Evolutionary conservation across 129 eudicot species (phyloP).

Genomic region (sunflower (Helianthus annuus)): DNA sequence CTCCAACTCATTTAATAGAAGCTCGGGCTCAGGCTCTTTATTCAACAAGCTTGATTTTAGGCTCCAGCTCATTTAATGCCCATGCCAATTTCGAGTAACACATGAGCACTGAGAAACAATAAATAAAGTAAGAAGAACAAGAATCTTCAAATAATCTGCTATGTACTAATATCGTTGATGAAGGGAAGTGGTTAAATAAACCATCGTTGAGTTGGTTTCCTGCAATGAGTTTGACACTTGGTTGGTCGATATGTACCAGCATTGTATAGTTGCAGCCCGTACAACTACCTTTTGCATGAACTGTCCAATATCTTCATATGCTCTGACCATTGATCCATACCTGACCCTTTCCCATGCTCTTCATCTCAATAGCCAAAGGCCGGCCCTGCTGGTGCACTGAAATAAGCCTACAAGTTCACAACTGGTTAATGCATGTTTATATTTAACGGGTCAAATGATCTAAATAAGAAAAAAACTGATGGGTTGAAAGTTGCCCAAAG

Average conservation of each 20-base stretch:
- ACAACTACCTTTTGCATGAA: conserved; percentile 63
- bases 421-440: background rate
- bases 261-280: conserved; percentile 56
- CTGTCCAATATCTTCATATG: conserved; percentile 90
- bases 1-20: too few species aligned
- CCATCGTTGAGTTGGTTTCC: too few species aligned
- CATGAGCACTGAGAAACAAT: too few species aligned
- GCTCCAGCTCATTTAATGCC: too few species aligned
- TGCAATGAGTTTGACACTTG: too few species aligned
- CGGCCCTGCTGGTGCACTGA: conserved; percentile 66
- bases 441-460: background rate
- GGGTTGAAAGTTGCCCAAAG: background rate
- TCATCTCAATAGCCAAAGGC: conserved; percentile 78
- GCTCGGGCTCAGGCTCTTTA: too few species aligned
- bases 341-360: conserved; percentile 89
- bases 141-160: too few species aligned
- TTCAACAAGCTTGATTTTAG: too few species aligned
- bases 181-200: too few species aligned
- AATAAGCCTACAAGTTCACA: conserved; percentile 63
- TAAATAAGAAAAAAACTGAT: background rate
- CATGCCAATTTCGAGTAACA: too few species aligned
- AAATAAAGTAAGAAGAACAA: too few species aligned
- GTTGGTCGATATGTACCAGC: conserved; percentile 65
- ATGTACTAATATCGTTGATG: too few species aligned
- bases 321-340: conserved; percentile 88